Evolutionary conservation across 345 rosid genomes (phyloP).

Genomic region (Linum lewisii): DNA sequence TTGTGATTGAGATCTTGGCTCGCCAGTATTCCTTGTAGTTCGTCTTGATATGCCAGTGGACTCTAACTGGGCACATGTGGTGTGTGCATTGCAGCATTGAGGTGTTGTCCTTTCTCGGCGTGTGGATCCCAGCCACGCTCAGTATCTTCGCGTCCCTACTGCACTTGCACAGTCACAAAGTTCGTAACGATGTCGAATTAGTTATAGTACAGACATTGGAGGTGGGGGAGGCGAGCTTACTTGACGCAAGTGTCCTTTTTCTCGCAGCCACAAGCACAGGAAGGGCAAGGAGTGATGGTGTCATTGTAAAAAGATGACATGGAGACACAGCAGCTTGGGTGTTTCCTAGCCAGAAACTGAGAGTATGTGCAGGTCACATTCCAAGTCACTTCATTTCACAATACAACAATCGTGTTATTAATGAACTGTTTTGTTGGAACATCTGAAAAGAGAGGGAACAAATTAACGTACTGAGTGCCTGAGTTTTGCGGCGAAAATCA

Average conservation of each 20-base stretch:
- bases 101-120: constrained; percentile 46
- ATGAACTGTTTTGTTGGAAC: not conserved
- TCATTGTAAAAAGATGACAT: constrained; percentile 85
- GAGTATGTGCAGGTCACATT: constrained; percentile 89
- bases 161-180: constrained; percentile 3
- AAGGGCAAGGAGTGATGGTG: constrained; percentile 69
- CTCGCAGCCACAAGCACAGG: constrained; percentile 85
- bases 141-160: constrained; percentile 69
- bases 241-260: constrained; percentile 56
- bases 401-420: not conserved
- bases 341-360: constrained; percentile 64
- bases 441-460: not conserved
- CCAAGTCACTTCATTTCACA: constrained; percentile 64
- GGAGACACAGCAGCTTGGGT: constrained; percentile 79
- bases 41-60: constrained; percentile 79
- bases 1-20: constrained; percentile 54
- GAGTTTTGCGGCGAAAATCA: constrained; percentile 57
- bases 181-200: no score
- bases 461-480: constrained; percentile 59
- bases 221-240: constrained; percentile 26
- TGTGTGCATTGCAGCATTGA: constrained; percentile 68
- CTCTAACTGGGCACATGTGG: constrained; percentile 73
- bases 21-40: constrained; percentile 82
- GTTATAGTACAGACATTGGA: no score
- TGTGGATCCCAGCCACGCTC: constrained; percentile 44